Evolutionary conservation across 1,139 yeast genomes (phyloP), one percentile per base, ranked within the genome.

Genomic region (Saccharomyces hybrid): DNA sequence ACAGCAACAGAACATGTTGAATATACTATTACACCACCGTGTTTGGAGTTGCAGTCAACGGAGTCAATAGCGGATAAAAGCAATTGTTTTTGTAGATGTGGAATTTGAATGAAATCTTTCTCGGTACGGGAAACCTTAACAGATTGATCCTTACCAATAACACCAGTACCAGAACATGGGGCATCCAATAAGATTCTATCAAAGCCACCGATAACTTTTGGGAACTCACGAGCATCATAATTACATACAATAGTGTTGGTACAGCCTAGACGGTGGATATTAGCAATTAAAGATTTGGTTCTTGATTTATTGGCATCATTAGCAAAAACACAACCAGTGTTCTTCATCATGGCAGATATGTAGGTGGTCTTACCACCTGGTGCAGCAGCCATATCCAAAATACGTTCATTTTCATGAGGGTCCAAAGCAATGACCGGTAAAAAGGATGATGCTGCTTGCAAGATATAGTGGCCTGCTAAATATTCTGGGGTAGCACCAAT

Each of bases 151-250:
- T 95, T 95, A 58, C 97, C 95, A 69, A 95, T 91, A 63, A 95
- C 99, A 76, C 99, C 99, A 3, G 99, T 93, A 76, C 99, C 99
- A 3, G 99, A 90, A 75, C 99, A 95, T 62, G 99, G 99, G 34
- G 99, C 99, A 78, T 95, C 99, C 64, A 95, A 78, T 58, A 95
- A 76, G 49, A 95, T 84, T 73, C 99, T 82, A 71, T 95, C 99
- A 65, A 95, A 95, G 1, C 99, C 99, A 61, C 99, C 99, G 70
- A 95, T 89, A 52, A 93, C 97, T 71, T 90, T 90, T 49, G 99
- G 99, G 70, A 95, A 95, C 71, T 93, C 98, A 72, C 99, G 84
- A 50, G 99, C 99, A 75, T 95, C 99, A 70, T 93, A 91, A 72
- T 93, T 88, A 75, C 97, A 91, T 48, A 93, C 98, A 70, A 95